Conservation (phyloP, 768 basidiomycete species). For the Auriscalpium orientale region DNA sequence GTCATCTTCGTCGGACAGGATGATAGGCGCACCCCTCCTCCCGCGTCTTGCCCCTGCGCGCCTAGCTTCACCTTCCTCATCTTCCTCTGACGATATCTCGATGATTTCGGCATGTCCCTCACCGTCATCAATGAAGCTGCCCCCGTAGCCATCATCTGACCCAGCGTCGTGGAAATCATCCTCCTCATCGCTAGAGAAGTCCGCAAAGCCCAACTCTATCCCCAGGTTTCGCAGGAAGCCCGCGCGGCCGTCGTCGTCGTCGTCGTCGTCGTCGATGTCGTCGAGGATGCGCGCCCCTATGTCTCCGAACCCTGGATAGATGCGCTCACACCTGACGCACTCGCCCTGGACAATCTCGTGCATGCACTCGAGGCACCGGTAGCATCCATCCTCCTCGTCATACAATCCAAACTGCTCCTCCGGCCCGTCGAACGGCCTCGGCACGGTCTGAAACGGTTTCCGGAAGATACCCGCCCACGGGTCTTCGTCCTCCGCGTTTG, state of each 20-base stretch:
- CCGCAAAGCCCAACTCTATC: not conserved
- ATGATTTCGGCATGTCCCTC: conserved; percentile 12
- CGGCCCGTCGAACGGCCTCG: conserved; percentile 16
- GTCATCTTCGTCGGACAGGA: not conserved
- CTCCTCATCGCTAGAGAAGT: not conserved
- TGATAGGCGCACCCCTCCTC: not conserved
- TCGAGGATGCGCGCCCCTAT: conserved; percentile 25
- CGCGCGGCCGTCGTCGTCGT: conserved; percentile 23
- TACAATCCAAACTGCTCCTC: conserved; percentile 47
- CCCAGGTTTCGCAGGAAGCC: conserved; percentile 7
- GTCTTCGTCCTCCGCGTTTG: conserved; percentile 30
- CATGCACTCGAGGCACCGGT: conserved; percentile 67
- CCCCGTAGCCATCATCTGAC: conserved; percentile 30
- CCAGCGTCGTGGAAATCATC: conserved; percentile 6
- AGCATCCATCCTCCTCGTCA: conserved; percentile 74
- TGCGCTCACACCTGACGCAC: conserved; percentile 55
- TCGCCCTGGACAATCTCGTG: conserved; percentile 70
- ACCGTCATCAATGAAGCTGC: conserved; percentile 51
- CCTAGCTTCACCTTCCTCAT: not conserved
- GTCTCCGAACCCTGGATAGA: conserved; percentile 36
- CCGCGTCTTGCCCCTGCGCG: not conserved
- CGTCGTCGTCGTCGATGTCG: conserved; percentile 13
- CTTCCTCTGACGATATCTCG: conserved; percentile 5
- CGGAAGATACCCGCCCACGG: conserved; percentile 63
- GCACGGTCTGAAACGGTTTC: conserved; percentile 19